A percentile compares a stretch with the other conserved stretches of the same genome.
Evolutionary conservation across 2,329 filamentous ascomycete genomes (phyloP).

Genomic region (Rhynchosporium graminicola): DNA sequence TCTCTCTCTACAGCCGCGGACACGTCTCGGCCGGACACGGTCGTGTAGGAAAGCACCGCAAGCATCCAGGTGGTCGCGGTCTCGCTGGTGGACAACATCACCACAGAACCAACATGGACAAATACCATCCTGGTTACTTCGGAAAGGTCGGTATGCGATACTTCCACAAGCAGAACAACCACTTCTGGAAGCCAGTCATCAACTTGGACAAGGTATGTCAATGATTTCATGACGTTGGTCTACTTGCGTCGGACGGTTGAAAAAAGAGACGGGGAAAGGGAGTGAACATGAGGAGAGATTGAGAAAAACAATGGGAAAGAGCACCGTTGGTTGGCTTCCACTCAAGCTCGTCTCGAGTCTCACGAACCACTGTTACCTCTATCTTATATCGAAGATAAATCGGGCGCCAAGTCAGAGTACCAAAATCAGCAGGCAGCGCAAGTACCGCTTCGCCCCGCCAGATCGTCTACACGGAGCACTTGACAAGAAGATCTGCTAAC

Average conservation of each 20-base stretch:
- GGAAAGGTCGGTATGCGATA: slow-evolving; percentile 94
- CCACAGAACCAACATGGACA: slow-evolving; percentile 88
- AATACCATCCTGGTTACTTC: slow-evolving; percentile 99
- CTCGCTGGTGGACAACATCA: slow-evolving; percentile 99
- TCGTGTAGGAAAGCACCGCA: slow-evolving; percentile 98
- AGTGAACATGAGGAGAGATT: neutral
- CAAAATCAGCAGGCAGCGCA: slow-evolving; percentile 13
- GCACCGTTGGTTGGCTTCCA: neutral
- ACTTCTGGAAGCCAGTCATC: slow-evolving; percentile 98
- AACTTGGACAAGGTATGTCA: slow-evolving; percentile 91
- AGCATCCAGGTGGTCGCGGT: slow-evolving; percentile 82
- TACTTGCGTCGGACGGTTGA: neutral
- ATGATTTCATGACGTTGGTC: neutral
- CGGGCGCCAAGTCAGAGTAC: neutral
- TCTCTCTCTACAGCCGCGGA: slow-evolving; percentile 67
- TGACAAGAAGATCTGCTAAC: slow-evolving; percentile 23
- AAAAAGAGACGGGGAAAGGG: neutral
- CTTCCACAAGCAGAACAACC: slow-evolving; percentile 95
- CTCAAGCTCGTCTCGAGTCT: neutral
- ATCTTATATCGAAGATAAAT: neutral
- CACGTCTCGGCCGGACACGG: slow-evolving; percentile 98
- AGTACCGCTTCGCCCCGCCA: slow-evolving; percentile 14
- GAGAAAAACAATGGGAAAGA: neutral
- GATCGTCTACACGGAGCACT: slow-evolving; percentile 20
- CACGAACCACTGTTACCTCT: neutral